Percentiles rank a stretch among this genome's conserved stretches.
phyloP scores from a whole-genome alignment of 2,329 filamentous ascomycete species.

The Colletotrichum musae region DNA sequence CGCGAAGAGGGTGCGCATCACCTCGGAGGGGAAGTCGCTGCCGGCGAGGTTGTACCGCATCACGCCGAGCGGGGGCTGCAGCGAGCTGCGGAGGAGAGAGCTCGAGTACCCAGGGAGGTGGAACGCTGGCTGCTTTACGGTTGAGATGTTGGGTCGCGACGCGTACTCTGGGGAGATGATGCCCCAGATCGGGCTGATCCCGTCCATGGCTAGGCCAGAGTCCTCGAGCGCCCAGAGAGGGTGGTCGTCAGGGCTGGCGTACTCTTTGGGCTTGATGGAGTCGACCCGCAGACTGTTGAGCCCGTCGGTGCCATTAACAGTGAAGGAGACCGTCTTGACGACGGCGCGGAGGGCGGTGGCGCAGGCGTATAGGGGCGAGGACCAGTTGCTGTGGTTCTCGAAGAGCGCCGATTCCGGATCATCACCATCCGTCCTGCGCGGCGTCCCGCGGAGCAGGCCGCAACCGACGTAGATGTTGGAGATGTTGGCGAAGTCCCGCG shows the following conservation, averaged over 20 bases:
- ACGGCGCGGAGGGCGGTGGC: conserved; percentile 57
- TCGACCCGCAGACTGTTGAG: conserved; percentile 53
- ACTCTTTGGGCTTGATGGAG: conserved; percentile 53
- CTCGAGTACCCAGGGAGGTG: conserved; percentile 39
- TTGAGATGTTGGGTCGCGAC: conserved; percentile 50
- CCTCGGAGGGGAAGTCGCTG: conserved; percentile 48
- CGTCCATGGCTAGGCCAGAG: conserved; percentile 44
- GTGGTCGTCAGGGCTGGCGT: conserved; percentile 47
- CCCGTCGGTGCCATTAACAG: conserved; percentile 55
- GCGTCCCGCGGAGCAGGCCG: conserved; percentile 56
- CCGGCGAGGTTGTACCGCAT: conserved; percentile 50
- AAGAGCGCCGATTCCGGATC: conserved; percentile 50
- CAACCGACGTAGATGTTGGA: conserved; percentile 58
- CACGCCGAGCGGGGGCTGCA: conserved; percentile 10
- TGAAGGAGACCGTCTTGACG: conserved; percentile 61
- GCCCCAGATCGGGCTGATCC: conserved; percentile 56
- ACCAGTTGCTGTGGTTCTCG: conserved; percentile 58
- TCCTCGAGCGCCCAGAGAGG: conserved; percentile 54
- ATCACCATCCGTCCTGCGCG: conserved; percentile 51
- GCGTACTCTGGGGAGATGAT: conserved; percentile 51
- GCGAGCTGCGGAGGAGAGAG: not conserved
- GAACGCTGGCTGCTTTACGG: conserved; percentile 44
- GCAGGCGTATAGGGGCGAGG: conserved; percentile 59
- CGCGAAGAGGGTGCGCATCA: conserved; percentile 45
- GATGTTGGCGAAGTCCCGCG: conserved; percentile 54